Evolutionary conservation across 176 grass and related monocot genomes (phyloP).

Genomic region (Lolium perenne): DNA sequence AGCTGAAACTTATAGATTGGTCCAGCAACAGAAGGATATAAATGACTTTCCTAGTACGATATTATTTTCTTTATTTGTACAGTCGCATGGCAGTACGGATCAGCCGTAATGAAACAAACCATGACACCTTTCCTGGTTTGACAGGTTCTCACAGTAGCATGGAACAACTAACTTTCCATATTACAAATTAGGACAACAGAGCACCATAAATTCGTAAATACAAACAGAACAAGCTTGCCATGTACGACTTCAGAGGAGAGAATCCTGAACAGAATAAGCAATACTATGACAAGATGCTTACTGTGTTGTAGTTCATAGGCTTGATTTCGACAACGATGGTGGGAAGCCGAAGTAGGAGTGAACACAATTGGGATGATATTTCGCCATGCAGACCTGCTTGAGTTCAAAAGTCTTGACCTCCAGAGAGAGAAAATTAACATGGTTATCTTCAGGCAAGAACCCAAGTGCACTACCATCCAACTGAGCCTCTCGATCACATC

Average conservation of each 20-base stretch:
- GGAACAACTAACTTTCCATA: not conserved
- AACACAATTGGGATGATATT: not conserved
- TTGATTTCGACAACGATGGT: constrained; percentile 12
- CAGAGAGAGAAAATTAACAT: not conserved
- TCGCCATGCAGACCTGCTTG: not conserved
- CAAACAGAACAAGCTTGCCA: too few relatives aligned
- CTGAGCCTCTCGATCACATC: not conserved
- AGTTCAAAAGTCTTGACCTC: constrained; percentile 20
- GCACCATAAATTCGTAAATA: not conserved
- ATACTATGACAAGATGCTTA: not conserved
- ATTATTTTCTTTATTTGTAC: not conserved
- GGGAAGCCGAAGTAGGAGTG: not conserved
- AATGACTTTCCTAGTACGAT: not conserved
- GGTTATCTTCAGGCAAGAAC: not conserved
- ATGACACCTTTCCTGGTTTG: not conserved
- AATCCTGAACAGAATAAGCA: too few relatives aligned
- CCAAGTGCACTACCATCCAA: not conserved
- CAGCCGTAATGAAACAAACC: not conserved
- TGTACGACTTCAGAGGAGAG: too few relatives aligned
- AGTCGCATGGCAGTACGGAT: not conserved
- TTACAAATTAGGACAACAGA: not conserved
- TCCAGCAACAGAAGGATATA: not conserved
- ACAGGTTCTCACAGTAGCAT: not conserved
- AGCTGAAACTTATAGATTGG: not conserved
- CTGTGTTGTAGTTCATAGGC: constrained; percentile 15